Evolutionary conservation across 2,329 filamentous ascomycete genomes (phyloP).

Genomic region (Pestalotiopsis fici): DNA sequence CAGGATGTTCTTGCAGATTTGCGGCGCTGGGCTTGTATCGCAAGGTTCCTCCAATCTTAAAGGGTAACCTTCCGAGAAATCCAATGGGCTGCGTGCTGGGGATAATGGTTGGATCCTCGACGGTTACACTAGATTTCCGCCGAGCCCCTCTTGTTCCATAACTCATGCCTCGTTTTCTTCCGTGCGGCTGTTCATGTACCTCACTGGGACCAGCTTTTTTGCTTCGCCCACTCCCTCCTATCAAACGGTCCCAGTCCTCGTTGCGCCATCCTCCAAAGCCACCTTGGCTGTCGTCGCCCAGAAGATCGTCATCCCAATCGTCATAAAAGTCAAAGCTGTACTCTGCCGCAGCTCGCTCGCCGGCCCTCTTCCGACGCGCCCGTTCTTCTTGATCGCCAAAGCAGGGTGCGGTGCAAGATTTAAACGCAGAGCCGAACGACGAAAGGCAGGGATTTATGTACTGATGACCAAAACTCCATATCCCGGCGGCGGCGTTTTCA

Average conservation of each 20-base stretch:
- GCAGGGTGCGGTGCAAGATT: slow-evolving; percentile 73
- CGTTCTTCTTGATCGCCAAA: slow-evolving; percentile 74
- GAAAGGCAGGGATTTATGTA: slow-evolving; percentile 83
- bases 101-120: slow-evolving; percentile 83
- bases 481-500: slow-evolving; percentile 85
- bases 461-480: slow-evolving; percentile 85
- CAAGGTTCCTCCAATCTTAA: slow-evolving; percentile 78
- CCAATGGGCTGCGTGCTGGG: slow-evolving; percentile 83
- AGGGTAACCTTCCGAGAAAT: slow-evolving; percentile 81
- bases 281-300: slow-evolving; percentile 51
- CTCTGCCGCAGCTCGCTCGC: slow-evolving; percentile 69
- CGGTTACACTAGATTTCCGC: slow-evolving; percentile 47
- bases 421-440: slow-evolving; percentile 65
- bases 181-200: slow-evolving; percentile 27
- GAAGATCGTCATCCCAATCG: slow-evolving; percentile 78
- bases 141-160: slow-evolving; percentile 71
- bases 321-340: slow-evolving; percentile 96
- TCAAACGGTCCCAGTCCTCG: slow-evolving; percentile 82
- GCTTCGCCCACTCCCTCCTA: slow-evolving; percentile 52
- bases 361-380: slow-evolving; percentile 66
- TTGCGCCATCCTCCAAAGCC: slow-evolving; percentile 73
- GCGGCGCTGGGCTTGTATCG: slow-evolving; percentile 90
- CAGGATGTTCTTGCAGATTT: slow-evolving; percentile 85
- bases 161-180: slow-evolving; percentile 78
- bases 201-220: slow-evolving; percentile 23